Conservation (phyloP, 768 basidiomycete species). For the Sporobolomyces roseus region DNA sequence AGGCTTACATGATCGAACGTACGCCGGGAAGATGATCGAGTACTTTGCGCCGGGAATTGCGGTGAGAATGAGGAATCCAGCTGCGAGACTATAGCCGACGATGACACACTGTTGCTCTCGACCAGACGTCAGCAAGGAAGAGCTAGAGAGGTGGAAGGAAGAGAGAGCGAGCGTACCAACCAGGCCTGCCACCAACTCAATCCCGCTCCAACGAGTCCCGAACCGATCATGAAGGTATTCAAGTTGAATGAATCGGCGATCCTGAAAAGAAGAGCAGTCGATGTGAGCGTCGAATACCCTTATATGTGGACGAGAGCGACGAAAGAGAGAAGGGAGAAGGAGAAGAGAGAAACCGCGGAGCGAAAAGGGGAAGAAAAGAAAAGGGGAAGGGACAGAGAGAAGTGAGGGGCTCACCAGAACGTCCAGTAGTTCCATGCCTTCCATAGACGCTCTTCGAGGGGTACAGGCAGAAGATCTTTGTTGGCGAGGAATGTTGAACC, state of each 20-base stretch:
- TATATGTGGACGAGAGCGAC: too few relatives aligned
- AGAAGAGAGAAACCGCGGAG: background rate
- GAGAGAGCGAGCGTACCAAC: constrained; percentile 49
- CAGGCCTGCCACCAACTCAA: constrained; percentile 82
- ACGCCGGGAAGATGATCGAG: constrained; percentile 55
- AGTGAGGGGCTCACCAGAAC: constrained; percentile 9
- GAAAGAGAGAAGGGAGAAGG: too few relatives aligned
- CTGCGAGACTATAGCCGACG: constrained; percentile 57
- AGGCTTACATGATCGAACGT: constrained; percentile 56
- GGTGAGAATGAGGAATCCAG: constrained; percentile 70
- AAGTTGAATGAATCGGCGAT: constrained; percentile 64
- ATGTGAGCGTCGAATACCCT: background rate
- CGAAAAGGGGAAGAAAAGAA: background rate
- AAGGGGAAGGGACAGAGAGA: background rate
- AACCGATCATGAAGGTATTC: constrained; percentile 50
- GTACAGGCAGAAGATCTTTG: constrained; percentile 30
- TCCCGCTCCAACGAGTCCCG: constrained; percentile 52
- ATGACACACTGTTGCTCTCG: constrained; percentile 56
- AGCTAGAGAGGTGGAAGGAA: too few relatives aligned
- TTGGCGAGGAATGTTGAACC: constrained; percentile 18
- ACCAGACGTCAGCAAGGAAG: background rate
- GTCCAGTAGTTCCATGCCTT: constrained; percentile 11
- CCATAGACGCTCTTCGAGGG: constrained; percentile 11
- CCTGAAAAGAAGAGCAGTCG: too few relatives aligned
- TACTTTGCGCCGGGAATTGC: constrained; percentile 71